phyloP scores from a whole-genome alignment of 768 basidiomycete genomes.

The Rhodotorula paludigena region DNA sequence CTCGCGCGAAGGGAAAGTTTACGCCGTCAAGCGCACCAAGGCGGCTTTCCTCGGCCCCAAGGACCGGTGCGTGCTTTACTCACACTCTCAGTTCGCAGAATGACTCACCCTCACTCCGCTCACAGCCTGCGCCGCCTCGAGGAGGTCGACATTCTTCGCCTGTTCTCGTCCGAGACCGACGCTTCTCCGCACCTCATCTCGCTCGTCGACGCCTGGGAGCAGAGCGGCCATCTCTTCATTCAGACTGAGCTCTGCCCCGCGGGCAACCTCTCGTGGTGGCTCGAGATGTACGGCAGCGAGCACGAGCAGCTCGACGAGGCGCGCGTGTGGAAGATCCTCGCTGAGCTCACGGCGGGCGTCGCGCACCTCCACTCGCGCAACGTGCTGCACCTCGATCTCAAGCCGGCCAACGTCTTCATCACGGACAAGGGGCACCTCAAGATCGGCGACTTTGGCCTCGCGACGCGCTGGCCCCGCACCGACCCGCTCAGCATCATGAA shows the following conservation, averaged over 20 bases:
- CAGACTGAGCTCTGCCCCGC: slow-evolving; percentile 90
- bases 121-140: slow-evolving; percentile 68
- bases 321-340: slow-evolving; percentile 90
- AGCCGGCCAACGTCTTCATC: slow-evolving; percentile 94
- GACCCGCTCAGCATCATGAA: slow-evolving; percentile 45
- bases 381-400: slow-evolving; percentile 91
- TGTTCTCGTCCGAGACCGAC: slow-evolving; percentile 54
- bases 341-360: slow-evolving; percentile 81
- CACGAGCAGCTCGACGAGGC: slow-evolving; percentile 85
- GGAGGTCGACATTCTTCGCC: slow-evolving; percentile 85
- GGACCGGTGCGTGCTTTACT: slow-evolving; percentile 67
- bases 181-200: slow-evolving; percentile 65
- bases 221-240: slow-evolving; percentile 78
- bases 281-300: slow-evolving; percentile 75
- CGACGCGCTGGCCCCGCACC: slow-evolving; percentile 79
- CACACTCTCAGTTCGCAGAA: neutral
- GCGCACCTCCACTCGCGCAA: slow-evolving; percentile 81
- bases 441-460: slow-evolving; percentile 98
- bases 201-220: slow-evolving; percentile 95
- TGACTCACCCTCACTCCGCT: neutral
- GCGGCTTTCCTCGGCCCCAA: slow-evolving; percentile 75
- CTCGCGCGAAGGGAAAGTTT: slow-evolving; percentile 50
- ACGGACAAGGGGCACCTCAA: slow-evolving; percentile 80
- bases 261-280: slow-evolving; percentile 83
- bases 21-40: slow-evolving; percentile 91